Evolutionary conservation across 768 basidiomycete genomes (phyloP), one percentile per base, ranked within the genome.

Genomic region (Saitozyma podzolica): DNA sequence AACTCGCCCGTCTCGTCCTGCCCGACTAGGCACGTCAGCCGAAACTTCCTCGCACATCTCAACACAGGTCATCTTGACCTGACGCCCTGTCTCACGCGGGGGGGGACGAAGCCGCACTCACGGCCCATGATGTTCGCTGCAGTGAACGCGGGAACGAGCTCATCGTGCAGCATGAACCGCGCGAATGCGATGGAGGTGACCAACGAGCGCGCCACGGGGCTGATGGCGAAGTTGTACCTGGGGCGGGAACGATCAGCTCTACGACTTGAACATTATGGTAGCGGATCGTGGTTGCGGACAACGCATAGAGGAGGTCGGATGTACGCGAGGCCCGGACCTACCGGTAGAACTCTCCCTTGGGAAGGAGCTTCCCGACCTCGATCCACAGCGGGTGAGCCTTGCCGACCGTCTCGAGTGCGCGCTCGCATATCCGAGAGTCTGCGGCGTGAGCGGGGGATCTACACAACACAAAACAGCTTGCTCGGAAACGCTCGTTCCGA

Each of bases 331-430:
- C 53, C 61, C 40, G 42, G 42, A 68, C 72, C 16, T 64, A 81
- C 71, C 79, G 69, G 68, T 79, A 80, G 63, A 73, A 81, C 59
- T 80, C 76, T 14, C 74, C 67, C 37, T 59, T 40, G 5, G 81
- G 81, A 49, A 81, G 72, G 5, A 81, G 55, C 2, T 37, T 9
- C 1, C 76, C 72, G 41, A 81, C 72, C 17, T 54, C 58, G 3
- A 52, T 45, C 74, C 74, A 76, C 19, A 63, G 20, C 14, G 72
- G 58, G 39, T 61, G 56, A 47, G 68, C 62, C 6, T 41, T 39
- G 11, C n/a, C 42, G 39, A 73, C 57, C 16, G 62, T 64, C n/a
- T 66, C 59, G 11, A 73, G 61, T 8, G 59, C 56, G 51, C 63
- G 54, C 42, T 65, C 51, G 48, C 69, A 68, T 20, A 75, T 73